Evolutionary conservation across 2,329 filamentous ascomycete genomes (phyloP).

Genomic region (Aspergillus niger): DNA sequence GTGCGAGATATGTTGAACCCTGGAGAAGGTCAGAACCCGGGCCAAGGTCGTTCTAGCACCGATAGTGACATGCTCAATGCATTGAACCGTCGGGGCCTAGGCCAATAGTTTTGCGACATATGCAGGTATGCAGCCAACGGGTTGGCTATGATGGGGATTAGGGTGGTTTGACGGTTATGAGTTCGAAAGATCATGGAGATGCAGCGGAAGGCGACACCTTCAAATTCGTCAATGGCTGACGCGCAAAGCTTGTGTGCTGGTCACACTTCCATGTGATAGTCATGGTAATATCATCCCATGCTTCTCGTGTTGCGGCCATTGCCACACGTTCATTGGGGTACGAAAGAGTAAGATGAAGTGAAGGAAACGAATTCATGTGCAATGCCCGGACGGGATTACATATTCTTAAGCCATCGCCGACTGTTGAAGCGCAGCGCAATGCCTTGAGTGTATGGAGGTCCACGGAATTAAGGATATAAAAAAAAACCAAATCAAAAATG

Average conservation of each 20-base stretch:
- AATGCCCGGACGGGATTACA: neutral
- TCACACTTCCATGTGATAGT: conserved; percentile 14
- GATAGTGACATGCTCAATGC: conserved; percentile 55
- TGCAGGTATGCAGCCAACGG: neutral
- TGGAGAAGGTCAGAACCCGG: conserved; percentile 28
- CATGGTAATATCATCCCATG: conserved; percentile 4
- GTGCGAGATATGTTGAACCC: conserved; percentile 53
- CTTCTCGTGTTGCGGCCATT: neutral
- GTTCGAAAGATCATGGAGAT: neutral
- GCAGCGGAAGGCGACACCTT: neutral
- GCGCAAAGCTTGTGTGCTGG: conserved; percentile 29
- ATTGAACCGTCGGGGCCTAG: conserved; percentile 44
- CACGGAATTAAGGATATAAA: conserved; percentile 9
- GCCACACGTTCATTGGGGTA: neutral
- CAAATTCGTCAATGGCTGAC: conserved; percentile 11
- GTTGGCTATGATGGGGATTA: neutral
- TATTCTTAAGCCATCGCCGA: neutral
- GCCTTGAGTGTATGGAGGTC: conserved; percentile 3
- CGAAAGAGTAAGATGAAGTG: neutral
- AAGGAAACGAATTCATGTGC: neutral
- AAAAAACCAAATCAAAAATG: conserved; percentile 10
- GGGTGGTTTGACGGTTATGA: neutral
- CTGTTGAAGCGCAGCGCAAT: neutral
- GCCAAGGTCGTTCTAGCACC: conserved; percentile 45
- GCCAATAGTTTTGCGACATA: conserved; percentile 25